A percentile compares a stretch with the other conserved stretches of the same genome.
These are phyloP conservation scores for Colletotrichum trifolii DNA, from an alignment of 2,329 filamentous ascomycete genomes.

Conservation along the genomic window DNA sequence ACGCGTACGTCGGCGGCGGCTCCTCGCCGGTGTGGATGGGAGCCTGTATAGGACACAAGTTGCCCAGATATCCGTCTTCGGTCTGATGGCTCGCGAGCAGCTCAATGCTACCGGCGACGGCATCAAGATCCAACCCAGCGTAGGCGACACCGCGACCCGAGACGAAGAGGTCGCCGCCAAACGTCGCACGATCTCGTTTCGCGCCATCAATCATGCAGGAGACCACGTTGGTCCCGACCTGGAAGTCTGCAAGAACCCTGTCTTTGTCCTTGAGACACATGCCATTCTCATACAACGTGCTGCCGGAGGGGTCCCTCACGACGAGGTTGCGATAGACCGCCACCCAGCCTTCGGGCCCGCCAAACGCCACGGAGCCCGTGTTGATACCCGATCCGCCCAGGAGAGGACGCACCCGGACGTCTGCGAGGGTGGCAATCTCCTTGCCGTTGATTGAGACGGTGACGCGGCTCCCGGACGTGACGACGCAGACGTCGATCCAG, in stretches of 20 bases:
- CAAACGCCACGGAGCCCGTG: slow-evolving; percentile 27
- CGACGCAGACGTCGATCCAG: slow-evolving; percentile 6
- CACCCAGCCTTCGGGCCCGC: slow-evolving; percentile 28
- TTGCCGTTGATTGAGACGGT: slow-evolving; percentile 8
- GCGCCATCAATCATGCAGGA: slow-evolving; percentile 32
- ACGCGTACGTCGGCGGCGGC: slow-evolving; percentile 28
- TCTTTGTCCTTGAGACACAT: neutral
- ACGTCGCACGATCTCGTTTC: slow-evolving; percentile 29
- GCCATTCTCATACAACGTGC: slow-evolving; percentile 16
- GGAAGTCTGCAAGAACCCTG: slow-evolving; percentile 23
- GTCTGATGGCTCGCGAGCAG: slow-evolving; percentile 31
- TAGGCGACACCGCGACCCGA: slow-evolving; percentile 30
- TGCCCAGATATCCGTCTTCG: slow-evolving; percentile 26
- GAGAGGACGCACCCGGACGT: slow-evolving; percentile 14
- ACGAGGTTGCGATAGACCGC: slow-evolving; percentile 9
- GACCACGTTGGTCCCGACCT: slow-evolving; percentile 23
- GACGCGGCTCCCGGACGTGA: slow-evolving; percentile 6
- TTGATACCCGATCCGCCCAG: slow-evolving; percentile 22
- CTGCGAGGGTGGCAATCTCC: slow-evolving; percentile 15
- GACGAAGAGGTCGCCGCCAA: slow-evolving; percentile 30
- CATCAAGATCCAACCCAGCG: slow-evolving; percentile 4
- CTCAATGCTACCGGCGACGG: slow-evolving; percentile 28
- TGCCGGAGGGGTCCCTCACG: slow-evolving; percentile 1
- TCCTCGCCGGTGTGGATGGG: slow-evolving; percentile 12
- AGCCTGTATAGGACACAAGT: slow-evolving; percentile 26